phyloP scores from a whole-genome alignment of 2,329 filamentous ascomycete genomes.

The Arthrocladium fulminans region DNA sequence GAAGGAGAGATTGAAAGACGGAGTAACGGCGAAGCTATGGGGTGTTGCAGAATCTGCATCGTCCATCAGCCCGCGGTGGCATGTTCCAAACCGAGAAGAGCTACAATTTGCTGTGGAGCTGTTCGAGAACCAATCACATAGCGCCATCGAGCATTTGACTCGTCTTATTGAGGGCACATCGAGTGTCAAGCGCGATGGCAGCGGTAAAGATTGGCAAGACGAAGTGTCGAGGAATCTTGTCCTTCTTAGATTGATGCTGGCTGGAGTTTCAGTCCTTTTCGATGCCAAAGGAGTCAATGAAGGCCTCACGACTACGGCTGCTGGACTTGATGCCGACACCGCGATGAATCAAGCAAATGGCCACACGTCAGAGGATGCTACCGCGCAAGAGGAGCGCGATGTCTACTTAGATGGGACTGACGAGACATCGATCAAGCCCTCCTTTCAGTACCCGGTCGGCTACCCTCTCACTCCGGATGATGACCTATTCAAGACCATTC shows the following conservation, averaged over 20 bases:
- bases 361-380: slow-evolving; percentile 19
- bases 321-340: slow-evolving; percentile 31
- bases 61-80: slow-evolving; percentile 74
- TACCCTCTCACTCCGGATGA: slow-evolving; percentile 63
- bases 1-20: slow-evolving; percentile 59
- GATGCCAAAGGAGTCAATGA: slow-evolving; percentile 63
- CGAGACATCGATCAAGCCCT: slow-evolving; percentile 59
- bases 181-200: slow-evolving; percentile 79
- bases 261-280: slow-evolving; percentile 82
- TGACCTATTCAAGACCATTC: slow-evolving; percentile 63
- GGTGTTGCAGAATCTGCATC: slow-evolving; percentile 65
- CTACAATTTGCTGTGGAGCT: slow-evolving; percentile 81
- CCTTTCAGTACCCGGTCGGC: slow-evolving; percentile 81
- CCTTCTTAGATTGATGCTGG: slow-evolving; percentile 77
- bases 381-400: slow-evolving; percentile 34
- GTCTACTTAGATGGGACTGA: slow-evolving; percentile 49
- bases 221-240: slow-evolving; percentile 86
- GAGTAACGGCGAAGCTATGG: slow-evolving; percentile 74
- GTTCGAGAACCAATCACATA: slow-evolving; percentile 73
- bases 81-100: slow-evolving; percentile 70
- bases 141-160: slow-evolving; percentile 64
- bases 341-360: slow-evolving; percentile 39
- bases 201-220: slow-evolving; percentile 98
- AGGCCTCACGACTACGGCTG: slow-evolving; percentile 39
- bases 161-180: slow-evolving; percentile 74